Evolutionary conservation across 192 early-diverging fungal genomes (phyloP), one percentile per base, ranked within the genome.

Genomic region (Funneliformis geosporum): DNA sequence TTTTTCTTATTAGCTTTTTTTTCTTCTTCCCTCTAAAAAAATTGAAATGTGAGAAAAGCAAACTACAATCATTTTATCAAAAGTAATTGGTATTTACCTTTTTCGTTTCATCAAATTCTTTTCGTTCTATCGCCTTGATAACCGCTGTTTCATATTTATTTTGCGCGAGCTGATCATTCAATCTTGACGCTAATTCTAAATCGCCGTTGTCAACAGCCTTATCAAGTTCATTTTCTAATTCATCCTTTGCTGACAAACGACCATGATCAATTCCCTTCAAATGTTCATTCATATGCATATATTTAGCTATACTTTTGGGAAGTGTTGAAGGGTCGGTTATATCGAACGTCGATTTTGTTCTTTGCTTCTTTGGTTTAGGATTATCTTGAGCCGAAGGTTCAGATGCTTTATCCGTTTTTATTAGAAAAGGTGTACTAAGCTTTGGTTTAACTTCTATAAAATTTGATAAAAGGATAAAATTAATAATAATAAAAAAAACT

Each of bases 191-290:
- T 60, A 79, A 16, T 8, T 39, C 77, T 25, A 79, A 50, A 60
- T 79, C 67, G 3, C 77, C 77, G 25, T 70, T 70, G 25, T 50
- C 55, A 23, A 79, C 67, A 7, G 77, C 77, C 50, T 59, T 68
- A 60, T 79, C 77, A 44, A 79, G 62, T 79, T 79, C 66, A 43
- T 70, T 69, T 38, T 79, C 77, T 60, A 79, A 60, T 42, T 7
- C 3, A 27, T 50, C 28, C 65, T 79, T 50, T 38, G 14, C 8
- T 23, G 71, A 44, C 21, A 79, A 38, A 33, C 67, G 65, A 59
- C 77, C 77, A 44, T 79, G 77, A 71, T 79, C 67, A 70, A 70
- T 50, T 27, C 47, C 65, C 40, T 79, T 79, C 28, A 79, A 70
- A 47, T 79, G 77, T 39, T 25, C 46, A 68, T 79, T 79, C 66